Base-by-base conservation (phyloP, 331 rosid genomes). In the Rosa hybrid region DNA sequence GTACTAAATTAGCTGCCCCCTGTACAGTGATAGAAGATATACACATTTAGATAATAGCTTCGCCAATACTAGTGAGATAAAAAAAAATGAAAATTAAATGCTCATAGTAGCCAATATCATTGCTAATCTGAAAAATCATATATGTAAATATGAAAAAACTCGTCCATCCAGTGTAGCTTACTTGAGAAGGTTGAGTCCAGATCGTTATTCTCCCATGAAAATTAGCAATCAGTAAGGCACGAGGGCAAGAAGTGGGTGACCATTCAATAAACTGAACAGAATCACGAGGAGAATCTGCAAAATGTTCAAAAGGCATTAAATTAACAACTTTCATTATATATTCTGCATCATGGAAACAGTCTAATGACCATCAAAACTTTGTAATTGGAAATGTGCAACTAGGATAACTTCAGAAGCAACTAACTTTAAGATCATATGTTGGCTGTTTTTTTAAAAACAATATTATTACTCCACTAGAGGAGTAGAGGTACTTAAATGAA, bases 101-200 rank as follows among this genome's bases (percentile, higher is more conserved):
- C 8, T 64, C 16, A 48, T 34, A 42, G 0, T 71, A 72, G 59
- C 38, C 60, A 56, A 65, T 8, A 50, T 9, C 23, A 77, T 76
- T 39, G 17, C 59, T 23, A n/a, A 48, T 42, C 50, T 11, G 63
- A 74, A 69, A 78, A 77, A 14, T 18, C 69, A 48, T 34, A 20
- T 74, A 48, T 49, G 30, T 16, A 77, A 77, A 30, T 74, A 18
- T 34, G 5, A 18, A 27, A 64, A 60, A 65, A 18, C 18, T 45
- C 30, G 13, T 68, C 18, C 16, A 39, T 11, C 51, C 14, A 18
- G 63, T 42, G 75, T 72, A 74, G 84, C 91, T 89, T 88, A 94
- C 97, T 75, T 93, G 97, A 85, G 97, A 91, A 56, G 97, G 92
- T 73, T 94, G 98, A 84, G 94, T 94, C 97, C 98, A 91, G 79